Evolutionary conservation across 768 basidiomycete species (phyloP).

Genomic region (Naganishia vishniacii): DNA sequence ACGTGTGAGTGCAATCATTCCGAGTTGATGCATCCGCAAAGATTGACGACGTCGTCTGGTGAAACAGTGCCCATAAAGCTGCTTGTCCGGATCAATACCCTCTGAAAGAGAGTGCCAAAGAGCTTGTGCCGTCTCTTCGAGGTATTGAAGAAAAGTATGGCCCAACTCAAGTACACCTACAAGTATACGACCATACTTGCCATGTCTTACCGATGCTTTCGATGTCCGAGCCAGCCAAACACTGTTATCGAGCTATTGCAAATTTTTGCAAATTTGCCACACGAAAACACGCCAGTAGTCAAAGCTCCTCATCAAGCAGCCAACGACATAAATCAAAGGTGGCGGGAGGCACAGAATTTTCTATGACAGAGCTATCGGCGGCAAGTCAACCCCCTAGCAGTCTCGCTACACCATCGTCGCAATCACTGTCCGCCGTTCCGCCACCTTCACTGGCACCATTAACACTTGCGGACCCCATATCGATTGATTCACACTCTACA

Average conservation of each 20-base stretch:
- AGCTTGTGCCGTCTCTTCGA: constrained; percentile 43
- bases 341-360: neutral
- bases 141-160: constrained; percentile 47
- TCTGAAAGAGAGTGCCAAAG: constrained; percentile 55
- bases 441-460: constrained; percentile 10
- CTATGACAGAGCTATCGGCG: constrained; percentile 1
- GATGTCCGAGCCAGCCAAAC: constrained; percentile 47
- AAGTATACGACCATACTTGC: constrained; percentile 85
- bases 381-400: neutral
- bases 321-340: neutral
- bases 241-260: constrained; percentile 50
- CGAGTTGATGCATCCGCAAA: neutral
- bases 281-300: neutral
- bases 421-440: neutral
- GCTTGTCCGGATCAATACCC: constrained; percentile 73
- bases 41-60: neutral
- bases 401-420: neutral
- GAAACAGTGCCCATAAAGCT: constrained; percentile 70
- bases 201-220: constrained; percentile 70
- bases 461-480: constrained; percentile 2
- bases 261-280: constrained; percentile 44
- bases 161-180: constrained; percentile 78
- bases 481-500: neutral
- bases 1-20: constrained; percentile 53
- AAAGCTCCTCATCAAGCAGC: neutral